Base-by-base conservation (phyloP, 2,329 filamentous ascomycete species). In the Byssochlamys sp. region DNA sequence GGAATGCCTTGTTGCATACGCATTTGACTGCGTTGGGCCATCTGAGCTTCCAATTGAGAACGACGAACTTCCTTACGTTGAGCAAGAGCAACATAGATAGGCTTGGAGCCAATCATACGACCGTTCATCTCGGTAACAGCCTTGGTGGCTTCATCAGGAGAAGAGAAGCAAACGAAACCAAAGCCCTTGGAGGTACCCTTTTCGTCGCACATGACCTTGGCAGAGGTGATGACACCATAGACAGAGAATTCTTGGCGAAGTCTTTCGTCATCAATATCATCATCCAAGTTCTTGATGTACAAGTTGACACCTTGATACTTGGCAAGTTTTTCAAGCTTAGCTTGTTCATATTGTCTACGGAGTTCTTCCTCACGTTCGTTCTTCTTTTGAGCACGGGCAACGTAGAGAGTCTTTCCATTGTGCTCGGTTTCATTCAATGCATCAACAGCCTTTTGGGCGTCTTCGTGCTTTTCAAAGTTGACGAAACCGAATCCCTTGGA, bases 41-140 rank as follows among this genome's bases (percentile, higher is more conserved):
- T 99, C 78, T 90, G 96, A 70, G 92, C 92, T 82, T 99, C 94
- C 67, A 99, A 90, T 82, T 97, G 94, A 81, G 86, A 96, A 85
- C 96, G 96, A 78, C 94, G 91, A 70, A 99, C 92, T 78, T 99
- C 94, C 86, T 99, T 99, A 80, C 94, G 92, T 83, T 99, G 94
- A 63, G 94, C 94, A 64, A 99, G 85, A 68, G 94, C 94, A 69
- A 99, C 94, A 73, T 99, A 99, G 60, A 99, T 83, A 58, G 94
- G 94, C 85, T 99, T 99, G 80, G 84, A 84, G 75, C 91, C 88
- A 67, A 97, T 83, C 94, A 99, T 99, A 77, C 94, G 91, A 83
- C 96, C 91, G 83, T 99, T 97, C 90, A 97, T 96, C 78, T 99
- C 94, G 60, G 91, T 91, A 63, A 99, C 92, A 64, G 94, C 94